Evolutionary conservation across 2,329 filamentous ascomycete species (phyloP).

Genomic region (Cladosporium oxysporum): DNA sequence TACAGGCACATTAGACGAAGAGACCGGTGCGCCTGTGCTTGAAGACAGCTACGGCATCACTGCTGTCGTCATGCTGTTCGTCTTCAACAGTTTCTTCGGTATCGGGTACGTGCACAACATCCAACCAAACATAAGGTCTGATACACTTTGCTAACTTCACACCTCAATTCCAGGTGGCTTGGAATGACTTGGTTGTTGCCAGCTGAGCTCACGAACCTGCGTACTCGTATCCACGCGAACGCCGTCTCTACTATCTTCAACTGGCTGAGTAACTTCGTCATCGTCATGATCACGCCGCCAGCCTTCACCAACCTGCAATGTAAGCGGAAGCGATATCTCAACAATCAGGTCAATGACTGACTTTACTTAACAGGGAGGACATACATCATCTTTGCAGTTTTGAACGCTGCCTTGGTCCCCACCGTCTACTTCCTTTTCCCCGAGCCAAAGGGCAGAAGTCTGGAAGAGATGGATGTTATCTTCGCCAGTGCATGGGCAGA

Average conservation of each 20-base stretch:
- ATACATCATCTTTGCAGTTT: conserved; percentile 35
- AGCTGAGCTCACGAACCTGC: conserved; percentile 38
- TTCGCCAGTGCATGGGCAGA: conserved; percentile 21
- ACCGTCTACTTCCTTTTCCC: conserved; percentile 23
- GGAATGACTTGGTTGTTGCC: conserved; percentile 28
- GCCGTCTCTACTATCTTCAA: conserved; percentile 19
- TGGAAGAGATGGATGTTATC: conserved; percentile 25
- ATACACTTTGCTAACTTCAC: not conserved
- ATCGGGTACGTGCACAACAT: conserved; percentile 19
- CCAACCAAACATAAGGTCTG: not conserved
- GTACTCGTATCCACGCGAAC: conserved; percentile 34
- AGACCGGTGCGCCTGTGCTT: conserved; percentile 24
- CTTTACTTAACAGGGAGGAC: conserved; percentile 11
- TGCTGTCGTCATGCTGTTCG: conserved; percentile 36
- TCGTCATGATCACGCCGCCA: conserved; percentile 23
- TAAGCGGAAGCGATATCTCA: not conserved
- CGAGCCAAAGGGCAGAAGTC: conserved; percentile 21
- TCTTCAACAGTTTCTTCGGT: conserved; percentile 34
- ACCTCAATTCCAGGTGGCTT: conserved; percentile 21
- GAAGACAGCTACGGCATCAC: conserved; percentile 14
- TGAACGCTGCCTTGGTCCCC: conserved; percentile 44
- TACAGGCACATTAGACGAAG: conserved; percentile 19
- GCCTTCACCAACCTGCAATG: conserved; percentile 22
- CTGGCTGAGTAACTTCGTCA: conserved; percentile 19
- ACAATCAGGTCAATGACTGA: not conserved